Evolutionary conservation across 352 stramenopile species (phyloP).

Genomic region (Globisporangium radiosum): DNA sequence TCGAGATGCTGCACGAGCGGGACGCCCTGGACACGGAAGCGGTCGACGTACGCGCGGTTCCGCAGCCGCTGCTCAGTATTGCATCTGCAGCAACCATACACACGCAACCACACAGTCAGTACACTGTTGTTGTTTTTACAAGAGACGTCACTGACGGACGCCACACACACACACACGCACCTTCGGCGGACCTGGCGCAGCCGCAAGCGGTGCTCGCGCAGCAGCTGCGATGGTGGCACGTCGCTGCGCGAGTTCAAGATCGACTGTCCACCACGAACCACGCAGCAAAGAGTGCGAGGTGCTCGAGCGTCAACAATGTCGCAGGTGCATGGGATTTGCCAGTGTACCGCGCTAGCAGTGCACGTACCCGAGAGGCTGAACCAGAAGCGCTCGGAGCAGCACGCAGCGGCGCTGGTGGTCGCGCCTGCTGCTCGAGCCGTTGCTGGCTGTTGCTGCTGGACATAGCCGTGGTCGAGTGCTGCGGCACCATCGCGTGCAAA

Average conservation of each 20-base stretch:
- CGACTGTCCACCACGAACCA: conserved; percentile 17
- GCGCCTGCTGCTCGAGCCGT: neutral
- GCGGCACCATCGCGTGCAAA: neutral
- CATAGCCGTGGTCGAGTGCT: conserved; percentile 4
- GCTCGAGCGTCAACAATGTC: neutral
- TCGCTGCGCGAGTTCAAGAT: conserved; percentile 70
- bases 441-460: neutral
- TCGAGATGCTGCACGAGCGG: conserved; percentile 58
- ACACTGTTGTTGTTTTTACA: neutral
- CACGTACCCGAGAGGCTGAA: neutral
- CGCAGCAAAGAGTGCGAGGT: neutral
- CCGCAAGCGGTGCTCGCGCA: conserved; percentile 59
- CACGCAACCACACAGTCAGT: conserved; percentile 1
- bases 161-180: conserved; percentile 11
- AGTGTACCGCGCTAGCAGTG: neutral
- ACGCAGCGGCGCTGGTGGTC: neutral
- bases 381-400: neutral
- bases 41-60: conserved; percentile 42
- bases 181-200: conserved; percentile 50
- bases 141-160: neutral
- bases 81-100: conserved; percentile 26
- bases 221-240: conserved; percentile 42
- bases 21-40: conserved; percentile 60
- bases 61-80: conserved; percentile 41
- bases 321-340: neutral